These are phyloP conservation scores for Carnegiea gigantea DNA, from an alignment of 179 eudicot genomes.

Conservation along the genomic window DNA sequence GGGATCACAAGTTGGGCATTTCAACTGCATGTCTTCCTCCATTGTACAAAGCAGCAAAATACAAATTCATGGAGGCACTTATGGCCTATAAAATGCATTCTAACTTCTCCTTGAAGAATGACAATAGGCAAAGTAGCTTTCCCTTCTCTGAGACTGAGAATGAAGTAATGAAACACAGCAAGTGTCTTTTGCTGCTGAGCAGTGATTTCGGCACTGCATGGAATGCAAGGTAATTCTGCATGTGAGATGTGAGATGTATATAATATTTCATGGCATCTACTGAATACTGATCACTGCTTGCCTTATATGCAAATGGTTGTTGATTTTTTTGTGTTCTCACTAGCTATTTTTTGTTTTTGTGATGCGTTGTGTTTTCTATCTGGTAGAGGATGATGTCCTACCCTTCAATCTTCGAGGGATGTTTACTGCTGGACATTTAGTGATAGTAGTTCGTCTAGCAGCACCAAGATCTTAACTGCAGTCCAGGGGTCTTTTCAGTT, in stretches of 20 bases:
- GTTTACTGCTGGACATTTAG: neutral
- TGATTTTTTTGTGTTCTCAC: neutral
- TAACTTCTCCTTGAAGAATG: slow-evolving; percentile 15
- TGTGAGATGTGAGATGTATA: neutral
- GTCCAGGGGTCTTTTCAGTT: no score
- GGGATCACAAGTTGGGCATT: slow-evolving; percentile 81
- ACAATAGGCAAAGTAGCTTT: slow-evolving; percentile 24
- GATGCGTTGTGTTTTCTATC: neutral
- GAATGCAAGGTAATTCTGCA: slow-evolving; percentile 62
- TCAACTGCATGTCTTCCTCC: slow-evolving; percentile 60
- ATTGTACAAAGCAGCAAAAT: slow-evolving; percentile 59
- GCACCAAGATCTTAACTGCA: no score
- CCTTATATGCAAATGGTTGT: neutral
- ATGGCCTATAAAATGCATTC: slow-evolving; percentile 35
- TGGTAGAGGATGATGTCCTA: neutral
- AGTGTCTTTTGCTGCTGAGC: slow-evolving; percentile 71
- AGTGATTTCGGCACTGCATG: slow-evolving; percentile 91
- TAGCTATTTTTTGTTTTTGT: neutral
- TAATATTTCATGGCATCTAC: no score
- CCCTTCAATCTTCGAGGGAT: neutral
- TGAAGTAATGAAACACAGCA: slow-evolving; percentile 77
- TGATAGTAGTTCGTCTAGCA: neutral
- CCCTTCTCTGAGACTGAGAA: slow-evolving; percentile 35
- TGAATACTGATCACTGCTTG: neutral
- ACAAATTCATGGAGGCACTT: slow-evolving; percentile 48